Evolutionary conservation across 192 early-diverging fungal species (phyloP).

Genomic region (Phlyctochytrium planicorne): DNA sequence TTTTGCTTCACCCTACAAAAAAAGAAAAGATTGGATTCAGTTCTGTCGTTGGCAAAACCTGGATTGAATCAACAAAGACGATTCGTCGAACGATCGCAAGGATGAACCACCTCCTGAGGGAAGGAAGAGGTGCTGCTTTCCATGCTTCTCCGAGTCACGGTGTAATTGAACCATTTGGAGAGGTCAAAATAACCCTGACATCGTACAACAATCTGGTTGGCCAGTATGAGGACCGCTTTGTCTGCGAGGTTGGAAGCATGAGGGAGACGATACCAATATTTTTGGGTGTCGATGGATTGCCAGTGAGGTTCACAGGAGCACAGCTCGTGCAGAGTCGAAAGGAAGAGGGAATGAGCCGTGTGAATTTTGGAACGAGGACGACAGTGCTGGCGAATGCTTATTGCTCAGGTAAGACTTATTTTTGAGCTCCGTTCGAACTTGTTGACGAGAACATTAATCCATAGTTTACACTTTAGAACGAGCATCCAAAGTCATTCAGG

Average conservation of each 20-base stretch:
- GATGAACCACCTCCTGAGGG: constrained; percentile 45
- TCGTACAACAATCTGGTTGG: constrained; percentile 54
- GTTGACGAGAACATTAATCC: background rate
- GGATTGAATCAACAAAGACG: constrained; percentile 41
- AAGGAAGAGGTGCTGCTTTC: constrained; percentile 54
- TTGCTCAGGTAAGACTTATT: constrained; percentile 7
- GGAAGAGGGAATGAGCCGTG: constrained; percentile 28
- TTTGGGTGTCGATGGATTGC: constrained; percentile 48
- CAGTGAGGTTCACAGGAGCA: constrained; percentile 48
- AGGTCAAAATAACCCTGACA: constrained; percentile 39
- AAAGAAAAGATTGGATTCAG: constrained; percentile 46
- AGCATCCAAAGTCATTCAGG: constrained; percentile 30
- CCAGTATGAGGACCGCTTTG: constrained; percentile 40
- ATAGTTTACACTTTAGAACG: background rate
- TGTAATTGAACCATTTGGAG: constrained; percentile 40
- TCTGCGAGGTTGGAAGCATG: constrained; percentile 36
- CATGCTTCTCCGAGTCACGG: constrained; percentile 38
- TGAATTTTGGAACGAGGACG: constrained; percentile 54
- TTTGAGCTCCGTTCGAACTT: background rate
- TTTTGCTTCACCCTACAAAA: constrained; percentile 24
- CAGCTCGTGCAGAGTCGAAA: constrained; percentile 37
- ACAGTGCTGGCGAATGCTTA: constrained; percentile 8
- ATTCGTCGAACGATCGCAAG: constrained; percentile 35
- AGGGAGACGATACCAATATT: constrained; percentile 31
- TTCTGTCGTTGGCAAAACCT: constrained; percentile 43